Evolutionary conservation across 2,329 filamentous ascomycete species (phyloP).

Genomic region (Sporothrix brunneoviolacea): DNA sequence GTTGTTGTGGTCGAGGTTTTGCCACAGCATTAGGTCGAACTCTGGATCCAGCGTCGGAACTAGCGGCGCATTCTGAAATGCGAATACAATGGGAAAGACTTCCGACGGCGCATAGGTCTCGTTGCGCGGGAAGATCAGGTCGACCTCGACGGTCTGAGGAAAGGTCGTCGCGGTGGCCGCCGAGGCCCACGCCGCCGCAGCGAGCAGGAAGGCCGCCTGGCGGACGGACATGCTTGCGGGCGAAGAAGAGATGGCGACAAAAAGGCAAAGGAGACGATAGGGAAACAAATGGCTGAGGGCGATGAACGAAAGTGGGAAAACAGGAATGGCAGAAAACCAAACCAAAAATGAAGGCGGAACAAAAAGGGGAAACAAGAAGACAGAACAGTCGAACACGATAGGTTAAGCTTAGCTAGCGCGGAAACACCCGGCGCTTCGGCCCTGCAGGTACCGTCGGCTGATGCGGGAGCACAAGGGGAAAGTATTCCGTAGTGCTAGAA

Average conservation of each 20-base stretch:
- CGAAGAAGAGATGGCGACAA: background rate
- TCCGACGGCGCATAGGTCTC: constrained; percentile 23
- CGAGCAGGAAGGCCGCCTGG: background rate
- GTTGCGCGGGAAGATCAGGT: constrained; percentile 27
- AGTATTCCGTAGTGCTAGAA: no score
- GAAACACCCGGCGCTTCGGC: no score
- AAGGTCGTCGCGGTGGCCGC: background rate
- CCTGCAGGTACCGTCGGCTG: no score
- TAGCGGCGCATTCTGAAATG: constrained; percentile 22
- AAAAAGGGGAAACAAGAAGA: no score
- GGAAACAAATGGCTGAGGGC: no score
- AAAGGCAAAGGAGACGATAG: no score
- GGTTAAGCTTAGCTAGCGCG: no score
- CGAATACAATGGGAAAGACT: constrained; percentile 25
- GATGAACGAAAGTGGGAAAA: no score
- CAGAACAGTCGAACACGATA: no score
- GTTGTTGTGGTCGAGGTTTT: background rate
- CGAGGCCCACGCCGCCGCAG: background rate
- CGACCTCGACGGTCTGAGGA: constrained; percentile 21
- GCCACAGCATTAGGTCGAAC: constrained; percentile 4
- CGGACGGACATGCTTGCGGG: background rate
- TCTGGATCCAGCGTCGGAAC: constrained; percentile 14
- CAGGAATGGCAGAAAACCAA: no score
- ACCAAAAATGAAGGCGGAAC: no score
- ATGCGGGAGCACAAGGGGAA: no score